Evolutionary conservation across 2,329 filamentous ascomycete genomes (phyloP).

Genomic region (Shiraia bambusicola): DNA sequence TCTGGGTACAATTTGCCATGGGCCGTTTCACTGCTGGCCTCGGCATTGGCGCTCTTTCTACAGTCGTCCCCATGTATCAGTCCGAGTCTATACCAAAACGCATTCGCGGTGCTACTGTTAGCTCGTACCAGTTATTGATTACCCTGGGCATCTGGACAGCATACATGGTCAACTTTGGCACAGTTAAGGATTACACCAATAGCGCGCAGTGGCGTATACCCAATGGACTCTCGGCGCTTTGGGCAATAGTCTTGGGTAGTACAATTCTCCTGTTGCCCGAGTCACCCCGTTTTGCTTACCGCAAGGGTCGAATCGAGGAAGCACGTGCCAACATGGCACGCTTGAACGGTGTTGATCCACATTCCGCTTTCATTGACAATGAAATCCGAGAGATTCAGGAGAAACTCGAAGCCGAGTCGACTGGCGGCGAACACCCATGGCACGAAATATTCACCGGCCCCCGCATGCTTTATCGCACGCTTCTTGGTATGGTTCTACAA

Average conservation of each 20-base stretch:
- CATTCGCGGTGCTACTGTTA: constrained; percentile 63
- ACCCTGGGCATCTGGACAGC: constrained; percentile 65
- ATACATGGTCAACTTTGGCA: constrained; percentile 61
- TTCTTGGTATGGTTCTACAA: constrained; percentile 64
- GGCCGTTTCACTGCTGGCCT: constrained; percentile 66
- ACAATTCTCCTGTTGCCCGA: constrained; percentile 60
- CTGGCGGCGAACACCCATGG: constrained; percentile 39
- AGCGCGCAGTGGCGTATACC: constrained; percentile 65
- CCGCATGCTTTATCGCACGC: constrained; percentile 66
- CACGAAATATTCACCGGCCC: constrained; percentile 66
- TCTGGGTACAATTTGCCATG: constrained; percentile 65
- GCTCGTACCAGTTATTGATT: constrained; percentile 68
- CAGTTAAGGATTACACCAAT: constrained; percentile 51
- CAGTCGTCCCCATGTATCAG: constrained; percentile 63
- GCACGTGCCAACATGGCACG: constrained; percentile 56
- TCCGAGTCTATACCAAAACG: constrained; percentile 65
- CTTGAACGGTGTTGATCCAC: constrained; percentile 57
- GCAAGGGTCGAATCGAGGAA: constrained; percentile 53
- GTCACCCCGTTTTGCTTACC: constrained; percentile 60
- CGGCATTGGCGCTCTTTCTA: constrained; percentile 65
- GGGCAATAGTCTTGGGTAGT: constrained; percentile 55
- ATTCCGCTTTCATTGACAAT: constrained; percentile 55
- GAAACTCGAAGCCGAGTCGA: constrained; percentile 56
- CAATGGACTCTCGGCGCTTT: constrained; percentile 60
- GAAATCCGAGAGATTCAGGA: constrained; percentile 59